Conservation (phyloP, 495 filamentous ascomycete genomes). For the Staphylotrichum longicolle region DNA sequence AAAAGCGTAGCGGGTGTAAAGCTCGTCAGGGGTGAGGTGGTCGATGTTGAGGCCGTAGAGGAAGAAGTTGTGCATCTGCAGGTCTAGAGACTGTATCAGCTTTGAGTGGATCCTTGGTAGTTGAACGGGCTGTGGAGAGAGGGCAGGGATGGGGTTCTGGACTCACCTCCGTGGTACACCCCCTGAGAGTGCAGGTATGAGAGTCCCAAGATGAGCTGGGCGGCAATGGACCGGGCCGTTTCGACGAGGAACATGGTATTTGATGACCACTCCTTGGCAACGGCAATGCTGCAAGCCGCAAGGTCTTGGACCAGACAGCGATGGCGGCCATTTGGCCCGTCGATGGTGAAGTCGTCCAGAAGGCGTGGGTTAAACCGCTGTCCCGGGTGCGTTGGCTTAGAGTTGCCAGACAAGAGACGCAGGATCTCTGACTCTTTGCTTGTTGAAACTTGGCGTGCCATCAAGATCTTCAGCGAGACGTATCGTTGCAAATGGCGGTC, state of each 20-base stretch:
- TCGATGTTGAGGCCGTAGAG: not conserved
- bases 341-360: conserved; percentile 1
- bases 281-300: not conserved
- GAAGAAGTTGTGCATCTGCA: not conserved
- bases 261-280: conserved; percentile 1
- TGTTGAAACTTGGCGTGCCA: not conserved
- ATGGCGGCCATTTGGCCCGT: conserved; percentile 4
- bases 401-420: not conserved
- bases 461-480: conserved; percentile 4
- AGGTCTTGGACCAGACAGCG: not conserved
- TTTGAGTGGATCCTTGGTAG: not conserved
- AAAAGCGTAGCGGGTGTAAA: not conserved
- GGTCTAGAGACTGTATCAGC: not conserved
- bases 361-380: not conserved
- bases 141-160: not conserved
- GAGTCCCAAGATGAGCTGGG: conserved; percentile 5
- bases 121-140: too few species aligned
- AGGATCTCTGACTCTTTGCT: conserved; percentile 3
- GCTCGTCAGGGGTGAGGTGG: not conserved
- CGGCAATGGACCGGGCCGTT: conserved; percentile 7
- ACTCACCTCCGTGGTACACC: conserved; percentile 2
- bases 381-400: not conserved
- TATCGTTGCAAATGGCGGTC: not conserved
- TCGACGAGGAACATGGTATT: conserved; percentile 6
- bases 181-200: conserved; percentile 11